Base-by-base conservation (phyloP, 768 basidiomycete genomes). In the Mycena epipterygia region DNA sequence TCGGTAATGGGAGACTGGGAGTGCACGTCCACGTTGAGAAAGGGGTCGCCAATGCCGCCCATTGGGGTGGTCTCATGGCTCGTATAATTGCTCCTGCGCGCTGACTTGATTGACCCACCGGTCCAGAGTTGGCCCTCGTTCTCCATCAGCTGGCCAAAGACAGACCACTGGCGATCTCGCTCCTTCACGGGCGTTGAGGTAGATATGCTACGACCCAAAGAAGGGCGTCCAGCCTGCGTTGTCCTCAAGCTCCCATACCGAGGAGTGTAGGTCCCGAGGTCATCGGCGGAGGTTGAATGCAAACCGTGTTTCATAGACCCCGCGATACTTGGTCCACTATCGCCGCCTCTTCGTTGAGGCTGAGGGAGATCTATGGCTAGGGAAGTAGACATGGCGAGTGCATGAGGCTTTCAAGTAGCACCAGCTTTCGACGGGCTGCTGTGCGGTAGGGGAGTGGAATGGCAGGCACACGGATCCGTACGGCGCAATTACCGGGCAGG, bases 81-180 rank as follows among this genome's bases (percentile, higher is more conserved):
- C 33, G 42, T 21, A 49, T 61, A 64, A 59, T 64, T 72, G 68
- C 53, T 66, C 72, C 58, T 61, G 37, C 57, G 77, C 25, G 46
- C 57, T 23, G 46, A 35, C 64, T 57, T 66, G 35, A 58, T 53
- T 29, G 64, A 52, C 21, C 60, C 62, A 51, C 72, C 59, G 53
- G 62, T 74, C 7, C 78, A 81, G 41, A 84, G 74, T 42, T 86
- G 86, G 2, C 86, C 87, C 53, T 89, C 90, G 73, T 90, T 89
- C 75, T 92, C 89, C 90, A 93, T 92, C 44, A 92, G 77, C 76
- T 93, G 90, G 11, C 86, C 89, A 72, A 93, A 93, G 7, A 93
- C 79, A 0, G 90, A 82, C 93, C 93, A 93, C 81, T 86, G 82
- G n/a, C 79, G n/a, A n/a, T n/a, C n/a, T n/a, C n/a, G 79, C 9